Percentiles rank a stretch among this genome's conserved stretches.
Conservation (phyloP, 139 green algal genomes). For the Ettlia oleoabundans region DNA sequence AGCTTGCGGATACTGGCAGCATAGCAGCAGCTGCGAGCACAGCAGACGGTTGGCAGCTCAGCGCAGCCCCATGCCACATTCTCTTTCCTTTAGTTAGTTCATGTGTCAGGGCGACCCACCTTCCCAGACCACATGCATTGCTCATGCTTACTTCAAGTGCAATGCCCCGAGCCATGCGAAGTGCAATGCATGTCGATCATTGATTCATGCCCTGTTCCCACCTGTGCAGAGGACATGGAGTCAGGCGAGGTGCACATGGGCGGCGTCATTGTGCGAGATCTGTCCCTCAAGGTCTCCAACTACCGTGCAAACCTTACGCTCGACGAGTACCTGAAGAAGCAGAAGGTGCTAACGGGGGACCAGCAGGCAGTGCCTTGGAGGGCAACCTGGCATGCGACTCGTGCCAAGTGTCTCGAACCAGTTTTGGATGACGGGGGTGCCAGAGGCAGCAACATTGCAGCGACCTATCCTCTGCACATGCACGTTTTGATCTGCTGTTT, state of each 20-base stretch:
- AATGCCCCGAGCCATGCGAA: too few species aligned
- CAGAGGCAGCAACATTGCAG: neutral
- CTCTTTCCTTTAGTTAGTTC: too few species aligned
- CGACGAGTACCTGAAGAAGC: conserved; percentile 80
- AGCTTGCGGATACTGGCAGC: too few species aligned
- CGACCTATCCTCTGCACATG: neutral
- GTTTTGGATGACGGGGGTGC: neutral
- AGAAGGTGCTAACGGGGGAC: conserved; percentile 49
- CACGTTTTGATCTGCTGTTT: too few species aligned
- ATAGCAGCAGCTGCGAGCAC: neutral
- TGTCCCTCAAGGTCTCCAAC: conserved; percentile 91
- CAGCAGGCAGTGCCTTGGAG: neutral
- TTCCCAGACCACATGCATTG: neutral
- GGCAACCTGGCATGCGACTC: neutral
- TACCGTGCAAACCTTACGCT: conserved; percentile 92
- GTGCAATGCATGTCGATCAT: too few species aligned
- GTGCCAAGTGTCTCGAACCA: too few species aligned
- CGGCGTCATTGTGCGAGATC: conserved; percentile 88
- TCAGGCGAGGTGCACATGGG: conserved; percentile 81
- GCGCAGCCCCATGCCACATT: too few species aligned
- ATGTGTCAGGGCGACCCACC: too few species aligned
- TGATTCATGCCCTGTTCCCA: conserved; percentile 16
- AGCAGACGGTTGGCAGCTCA: too few species aligned
- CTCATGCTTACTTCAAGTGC: neutral
- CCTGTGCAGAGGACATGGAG: conserved; percentile 87